phyloP scores from a whole-genome alignment of 2,329 filamentous ascomycete species.

The Pseudogymnoascus sp. region DNA sequence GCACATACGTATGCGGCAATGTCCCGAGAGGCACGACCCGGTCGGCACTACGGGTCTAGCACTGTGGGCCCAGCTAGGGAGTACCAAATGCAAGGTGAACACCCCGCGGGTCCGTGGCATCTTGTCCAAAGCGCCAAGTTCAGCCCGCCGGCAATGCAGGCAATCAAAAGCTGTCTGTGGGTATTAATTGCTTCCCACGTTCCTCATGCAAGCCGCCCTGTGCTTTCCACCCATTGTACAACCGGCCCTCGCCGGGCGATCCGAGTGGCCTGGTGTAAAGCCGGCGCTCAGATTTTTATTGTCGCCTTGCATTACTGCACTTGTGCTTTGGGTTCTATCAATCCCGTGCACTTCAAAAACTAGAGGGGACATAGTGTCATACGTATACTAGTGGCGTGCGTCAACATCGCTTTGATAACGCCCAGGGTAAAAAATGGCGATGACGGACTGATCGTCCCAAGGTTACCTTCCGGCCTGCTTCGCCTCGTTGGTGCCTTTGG shows the following conservation, averaged over 20 bases:
- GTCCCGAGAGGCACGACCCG: conserved; percentile 4
- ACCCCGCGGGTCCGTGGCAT: neutral
- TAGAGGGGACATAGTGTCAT: neutral
- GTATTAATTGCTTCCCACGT: conserved; percentile 2
- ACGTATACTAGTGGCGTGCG: neutral
- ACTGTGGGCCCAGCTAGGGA: neutral
- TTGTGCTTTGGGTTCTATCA: neutral
- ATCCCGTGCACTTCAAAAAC: neutral
- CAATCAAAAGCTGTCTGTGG: conserved; percentile 5
- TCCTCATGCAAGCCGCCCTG: neutral
- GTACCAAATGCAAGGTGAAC: neutral
- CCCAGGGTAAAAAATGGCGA: neutral
- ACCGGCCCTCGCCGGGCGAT: neutral
- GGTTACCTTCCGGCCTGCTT: neutral
- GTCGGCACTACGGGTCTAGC: neutral
- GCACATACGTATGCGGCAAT: conserved; percentile 4
- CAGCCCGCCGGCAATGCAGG: conserved; percentile 3
- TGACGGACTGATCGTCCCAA: conserved; percentile 6
- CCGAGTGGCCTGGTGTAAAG: neutral
- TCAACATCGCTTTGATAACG: neutral
- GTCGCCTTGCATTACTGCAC: neutral
- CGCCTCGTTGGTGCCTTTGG: neutral
- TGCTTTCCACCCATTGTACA: neutral
- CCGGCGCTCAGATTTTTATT: neutral
- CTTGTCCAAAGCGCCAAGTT: neutral